These are phyloP conservation scores for Paratinospora sagittata DNA, from an alignment of 164 flowering plant genomes.

Conservation along the genomic window DNA sequence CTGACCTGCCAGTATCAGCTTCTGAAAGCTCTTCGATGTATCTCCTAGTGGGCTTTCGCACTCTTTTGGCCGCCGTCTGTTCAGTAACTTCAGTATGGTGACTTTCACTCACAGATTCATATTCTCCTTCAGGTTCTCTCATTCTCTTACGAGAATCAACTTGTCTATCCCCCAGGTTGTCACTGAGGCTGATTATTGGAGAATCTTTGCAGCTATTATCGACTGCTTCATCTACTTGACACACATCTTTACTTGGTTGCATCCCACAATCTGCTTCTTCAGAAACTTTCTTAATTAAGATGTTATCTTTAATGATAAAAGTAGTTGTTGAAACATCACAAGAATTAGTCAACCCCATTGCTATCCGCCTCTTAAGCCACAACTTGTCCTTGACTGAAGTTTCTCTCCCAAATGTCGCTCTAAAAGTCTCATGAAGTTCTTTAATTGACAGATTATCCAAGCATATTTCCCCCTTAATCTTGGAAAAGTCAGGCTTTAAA, in stretches of 20 bases:
- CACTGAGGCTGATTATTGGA: constrained; percentile 16
- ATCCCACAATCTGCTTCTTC: constrained; percentile 19
- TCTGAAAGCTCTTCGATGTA: constrained; percentile 95
- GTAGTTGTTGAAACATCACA: constrained; percentile 66
- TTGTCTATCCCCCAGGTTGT: constrained; percentile 22
- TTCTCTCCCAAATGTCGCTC: constrained; percentile 86
- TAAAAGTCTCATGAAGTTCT: constrained; percentile 88
- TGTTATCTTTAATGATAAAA: constrained; percentile 51
- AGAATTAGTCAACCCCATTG: constrained; percentile 85
- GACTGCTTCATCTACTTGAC: constrained; percentile 15
- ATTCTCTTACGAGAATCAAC: constrained; percentile 27
- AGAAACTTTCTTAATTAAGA: constrained; percentile 29
- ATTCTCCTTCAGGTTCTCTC: constrained; percentile 21
- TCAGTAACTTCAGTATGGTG: constrained; percentile 35
- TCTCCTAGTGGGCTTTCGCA: constrained; percentile 84
- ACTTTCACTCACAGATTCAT: constrained; percentile 35
- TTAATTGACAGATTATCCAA: constrained; percentile 67
- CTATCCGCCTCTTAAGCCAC: constrained; percentile 94
- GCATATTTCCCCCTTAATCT: constrained; percentile 57
- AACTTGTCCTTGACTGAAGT: constrained; percentile 88
- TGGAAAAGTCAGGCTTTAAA: constrained; percentile 56
- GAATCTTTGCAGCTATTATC: constrained; percentile 19
- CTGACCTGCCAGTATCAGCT: constrained; percentile 46
- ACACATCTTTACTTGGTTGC: constrained; percentile 15
- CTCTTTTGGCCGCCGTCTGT: constrained; percentile 57